Percentiles rank a stretch among this genome's conserved stretches.
phyloP scores from a whole-genome alignment of 1,139 yeast genomes.

The Suhomyces ambrosiae region DNA sequence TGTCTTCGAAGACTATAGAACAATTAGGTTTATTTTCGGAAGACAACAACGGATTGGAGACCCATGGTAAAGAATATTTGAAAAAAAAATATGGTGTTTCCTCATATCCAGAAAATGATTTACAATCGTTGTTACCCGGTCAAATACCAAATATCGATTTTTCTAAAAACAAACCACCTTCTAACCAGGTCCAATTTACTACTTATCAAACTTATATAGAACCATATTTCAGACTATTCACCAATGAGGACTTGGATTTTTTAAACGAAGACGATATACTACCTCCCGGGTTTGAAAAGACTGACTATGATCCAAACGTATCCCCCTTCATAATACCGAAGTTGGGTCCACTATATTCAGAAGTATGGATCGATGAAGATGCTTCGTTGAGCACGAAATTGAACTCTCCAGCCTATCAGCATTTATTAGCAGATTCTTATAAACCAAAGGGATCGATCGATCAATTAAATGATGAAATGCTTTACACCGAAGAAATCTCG shows the following conservation, averaged over 20 bases:
- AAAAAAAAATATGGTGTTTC: slow-evolving; percentile 86
- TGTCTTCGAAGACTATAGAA: slow-evolving; percentile 66
- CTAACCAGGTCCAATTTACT: slow-evolving; percentile 88
- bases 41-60: slow-evolving; percentile 52
- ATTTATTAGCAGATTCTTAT: slow-evolving; percentile 46
- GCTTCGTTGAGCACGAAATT: slow-evolving; percentile 45
- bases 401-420: slow-evolving; percentile 40
- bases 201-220: slow-evolving; percentile 87
- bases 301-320: slow-evolving; percentile 62
- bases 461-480: slow-evolving; percentile 58
- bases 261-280: slow-evolving; percentile 60
- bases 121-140: slow-evolving; percentile 81
- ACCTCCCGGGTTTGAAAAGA: slow-evolving; percentile 53
- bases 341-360: slow-evolving; percentile 78
- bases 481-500: slow-evolving; percentile 75
- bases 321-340: slow-evolving; percentile 80
- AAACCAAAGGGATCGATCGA: slow-evolving; percentile 66
- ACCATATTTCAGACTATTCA: slow-evolving; percentile 74
- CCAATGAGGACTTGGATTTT: slow-evolving; percentile 80
- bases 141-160: slow-evolving; percentile 84
- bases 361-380: slow-evolving; percentile 87
- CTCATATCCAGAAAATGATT: slow-evolving; percentile 78
- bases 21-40: slow-evolving; percentile 71
- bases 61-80: slow-evolving; percentile 70
- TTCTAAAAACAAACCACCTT: slow-evolving; percentile 75